A percentile compares a stretch with the other conserved stretches of the same genome.
Conservation (phyloP, 2,329 filamentous ascomycete species). For the Neobulgaria alba region DNA sequence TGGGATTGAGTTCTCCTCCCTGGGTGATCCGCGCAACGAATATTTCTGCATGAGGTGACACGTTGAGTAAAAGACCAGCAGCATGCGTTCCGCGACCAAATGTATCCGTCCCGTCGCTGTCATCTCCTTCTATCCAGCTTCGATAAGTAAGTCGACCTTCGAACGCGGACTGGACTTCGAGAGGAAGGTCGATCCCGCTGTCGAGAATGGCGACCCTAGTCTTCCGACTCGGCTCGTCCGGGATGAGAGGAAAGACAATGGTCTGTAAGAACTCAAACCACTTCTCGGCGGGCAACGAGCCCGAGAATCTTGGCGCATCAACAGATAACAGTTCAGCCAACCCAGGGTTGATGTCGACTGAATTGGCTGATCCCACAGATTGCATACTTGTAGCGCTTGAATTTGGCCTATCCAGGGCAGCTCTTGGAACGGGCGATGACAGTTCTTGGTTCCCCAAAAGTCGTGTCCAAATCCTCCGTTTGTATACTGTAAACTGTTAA, state of each 20-base stretch:
- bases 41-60: constrained; percentile 3
- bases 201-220: background rate
- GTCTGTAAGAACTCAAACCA: too few relatives aligned
- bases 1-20: background rate
- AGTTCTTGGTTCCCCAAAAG: too few relatives aligned
- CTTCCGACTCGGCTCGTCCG: constrained; percentile 1
- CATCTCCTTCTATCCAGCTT: background rate
- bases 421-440: too few relatives aligned
- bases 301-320: too few relatives aligned
- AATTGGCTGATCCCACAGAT: too few relatives aligned
- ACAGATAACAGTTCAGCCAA: too few relatives aligned
- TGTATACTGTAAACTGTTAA: too few relatives aligned
- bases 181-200: background rate
- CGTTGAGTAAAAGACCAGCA: constrained; percentile 1
- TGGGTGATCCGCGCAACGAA: constrained; percentile 5
- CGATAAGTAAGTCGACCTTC: background rate
- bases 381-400: too few relatives aligned
- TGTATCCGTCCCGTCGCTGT: background rate
- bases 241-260: constrained; percentile 1
- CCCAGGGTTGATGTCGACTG: too few relatives aligned
- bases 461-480: too few relatives aligned
- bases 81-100: constrained; percentile 1
- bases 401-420: too few relatives aligned
- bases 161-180: background rate
- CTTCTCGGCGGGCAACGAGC: too few relatives aligned